Evolutionary conservation across 2,329 filamentous ascomycete species (phyloP), one percentile per base, ranked within the genome.

Genomic region (Neofusicoccum sp.): DNA sequence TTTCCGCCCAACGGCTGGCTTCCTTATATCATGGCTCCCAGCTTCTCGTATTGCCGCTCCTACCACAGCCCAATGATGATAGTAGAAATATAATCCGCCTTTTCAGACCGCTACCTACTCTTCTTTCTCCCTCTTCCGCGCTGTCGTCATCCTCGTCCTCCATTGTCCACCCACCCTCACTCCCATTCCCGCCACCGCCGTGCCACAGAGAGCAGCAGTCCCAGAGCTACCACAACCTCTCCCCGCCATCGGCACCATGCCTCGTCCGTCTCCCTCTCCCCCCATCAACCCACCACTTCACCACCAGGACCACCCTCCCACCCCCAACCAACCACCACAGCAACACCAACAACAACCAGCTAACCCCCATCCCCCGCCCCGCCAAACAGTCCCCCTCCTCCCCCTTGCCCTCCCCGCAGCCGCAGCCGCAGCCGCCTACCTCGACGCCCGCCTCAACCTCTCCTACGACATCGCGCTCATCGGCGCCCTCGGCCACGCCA

Each of bases 361-460:
- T 41, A 54, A 56, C 36, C 33, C 7, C 8, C 29, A 4, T 14
- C 12, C 2, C 28, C 28, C 3, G 5, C 6, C 11, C 22, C 22
- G 22, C 22, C 22, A 22, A 22, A 33, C 54, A 58, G 54, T 45
- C 41, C 54, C 54, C n/a, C 37, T 58, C 54, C 39, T 37, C 54
- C 31, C 41, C 29, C 9, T 8, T 9, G n/a, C 41, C 9, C 29
- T 41, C 29, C 29, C 37, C 41, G 29, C 41, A 9, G 59, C 73
- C 56, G 74, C 69, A 11, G 78, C 78, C 9, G 77, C 79, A 11
- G 83, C 84, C 44, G 81, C 83, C 12, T 91, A 91, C 68, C 77
- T 90, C 48, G 85, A 93, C 70, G 90, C 86, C 61, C 91, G 89
- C 77, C 87, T 84, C 68, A 85, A 90, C 71, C 71, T 93, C 56